A percentile compares a stretch with the other conserved stretches of the same genome.
phyloP scores from a whole-genome alignment of 495 filamentous ascomycete genomes.

The Lindgomyces ingoldianus region DNA sequence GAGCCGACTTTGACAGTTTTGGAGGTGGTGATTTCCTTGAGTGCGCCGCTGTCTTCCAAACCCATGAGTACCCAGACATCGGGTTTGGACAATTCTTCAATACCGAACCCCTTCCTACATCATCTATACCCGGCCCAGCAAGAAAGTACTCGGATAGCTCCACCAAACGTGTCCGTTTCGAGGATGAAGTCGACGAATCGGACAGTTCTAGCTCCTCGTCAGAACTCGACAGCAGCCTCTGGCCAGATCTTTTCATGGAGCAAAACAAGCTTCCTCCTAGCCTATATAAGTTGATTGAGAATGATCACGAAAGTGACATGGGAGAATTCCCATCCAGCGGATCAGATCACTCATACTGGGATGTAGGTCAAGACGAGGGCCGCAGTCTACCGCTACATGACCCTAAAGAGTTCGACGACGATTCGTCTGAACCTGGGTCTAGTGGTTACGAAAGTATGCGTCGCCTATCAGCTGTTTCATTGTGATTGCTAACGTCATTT shows the following conservation, averaged over 20 bases:
- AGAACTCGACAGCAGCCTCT: constrained; percentile 56
- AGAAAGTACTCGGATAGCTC: constrained; percentile 35
- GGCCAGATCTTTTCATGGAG: constrained; percentile 70
- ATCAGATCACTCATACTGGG: constrained; percentile 45
- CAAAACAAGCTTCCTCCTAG: constrained; percentile 68
- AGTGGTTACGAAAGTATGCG: constrained; percentile 78
- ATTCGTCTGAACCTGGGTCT: constrained; percentile 57
- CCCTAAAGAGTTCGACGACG: constrained; percentile 42
- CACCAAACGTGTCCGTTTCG: constrained; percentile 53
- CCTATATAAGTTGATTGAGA: constrained; percentile 67
- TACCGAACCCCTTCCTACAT: not conserved
- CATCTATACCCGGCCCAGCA: constrained; percentile 2
- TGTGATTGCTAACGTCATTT: constrained; percentile 55
- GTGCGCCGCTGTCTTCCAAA: not conserved
- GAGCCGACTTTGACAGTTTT: constrained; percentile 22
- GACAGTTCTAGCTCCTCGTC: constrained; percentile 56
- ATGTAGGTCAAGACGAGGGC: constrained; percentile 19
- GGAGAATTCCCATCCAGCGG: constrained; percentile 13
- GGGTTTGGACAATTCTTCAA: constrained; percentile 34
- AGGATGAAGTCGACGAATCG: constrained; percentile 46
- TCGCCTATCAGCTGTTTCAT: constrained; percentile 25
- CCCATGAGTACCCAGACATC: constrained; percentile 8
- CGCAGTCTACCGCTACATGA: not conserved
- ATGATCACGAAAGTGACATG: constrained; percentile 44
- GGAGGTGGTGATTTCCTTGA: constrained; percentile 23